Conservation (phyloP, 345 rosid species). For the Excoecaria cochinchinensis region DNA sequence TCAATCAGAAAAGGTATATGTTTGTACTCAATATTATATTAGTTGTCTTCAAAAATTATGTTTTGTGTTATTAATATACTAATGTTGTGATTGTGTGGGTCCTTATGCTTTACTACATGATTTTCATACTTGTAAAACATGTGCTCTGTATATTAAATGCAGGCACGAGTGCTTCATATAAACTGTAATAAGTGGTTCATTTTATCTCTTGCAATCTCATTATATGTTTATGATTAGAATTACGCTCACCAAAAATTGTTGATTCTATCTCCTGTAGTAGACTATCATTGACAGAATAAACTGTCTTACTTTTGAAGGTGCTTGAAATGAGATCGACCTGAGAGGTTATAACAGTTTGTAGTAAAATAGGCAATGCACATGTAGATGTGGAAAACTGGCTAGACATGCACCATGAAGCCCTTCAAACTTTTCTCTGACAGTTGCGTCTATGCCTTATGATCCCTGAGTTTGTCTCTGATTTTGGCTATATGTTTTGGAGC, state of each 20-base stretch:
- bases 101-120: background rate
- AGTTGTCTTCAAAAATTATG: background rate
- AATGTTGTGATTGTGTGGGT: background rate
- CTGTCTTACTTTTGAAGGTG: background rate
- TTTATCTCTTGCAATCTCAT: background rate
- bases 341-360: no score
- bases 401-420: background rate
- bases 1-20: constrained; percentile 76
- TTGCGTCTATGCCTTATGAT: background rate
- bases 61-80: background rate
- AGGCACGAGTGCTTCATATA: background rate
- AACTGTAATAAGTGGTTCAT: background rate
- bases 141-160: background rate
- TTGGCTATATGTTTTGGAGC: background rate
- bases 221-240: background rate
- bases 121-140: background rate
- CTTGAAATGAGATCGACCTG: background rate
- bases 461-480: background rate
- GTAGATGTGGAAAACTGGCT: background rate
- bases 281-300: background rate
- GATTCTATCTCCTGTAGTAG: background rate
- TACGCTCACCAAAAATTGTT: background rate
- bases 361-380: background rate
- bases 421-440: background rate
- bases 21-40: background rate